A percentile compares a stretch with the other conserved stretches of the same genome.
Conservation (phyloP, 1,284 basidiomycete species). For the Ceratobasidium sp. region DNA sequence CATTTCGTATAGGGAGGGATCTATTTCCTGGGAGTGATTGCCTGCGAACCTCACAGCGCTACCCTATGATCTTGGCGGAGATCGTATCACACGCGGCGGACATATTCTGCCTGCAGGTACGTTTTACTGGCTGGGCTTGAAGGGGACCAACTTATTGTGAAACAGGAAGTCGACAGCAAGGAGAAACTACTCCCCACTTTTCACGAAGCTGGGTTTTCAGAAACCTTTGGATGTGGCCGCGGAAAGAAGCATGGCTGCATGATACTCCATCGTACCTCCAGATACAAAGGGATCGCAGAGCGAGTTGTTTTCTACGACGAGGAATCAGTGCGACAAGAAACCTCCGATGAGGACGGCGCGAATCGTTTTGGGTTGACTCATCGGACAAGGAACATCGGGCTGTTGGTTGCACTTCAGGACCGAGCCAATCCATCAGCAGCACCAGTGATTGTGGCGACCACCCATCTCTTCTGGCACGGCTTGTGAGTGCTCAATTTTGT, state of each 20-base stretch:
- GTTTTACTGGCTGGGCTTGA: neutral
- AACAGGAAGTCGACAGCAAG: slow-evolving; percentile 80
- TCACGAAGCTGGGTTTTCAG: slow-evolving; percentile 68
- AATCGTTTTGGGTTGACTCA: slow-evolving; percentile 68
- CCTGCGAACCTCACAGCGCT: slow-evolving; percentile 77
- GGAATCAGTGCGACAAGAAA: slow-evolving; percentile 62
- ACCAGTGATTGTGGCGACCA: slow-evolving; percentile 75
- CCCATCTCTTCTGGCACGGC: slow-evolving; percentile 95
- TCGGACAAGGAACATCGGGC: slow-evolving; percentile 85
- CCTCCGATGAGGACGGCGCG: slow-evolving; percentile 42
- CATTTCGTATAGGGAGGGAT: slow-evolving; percentile 71
- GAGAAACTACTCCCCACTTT: slow-evolving; percentile 71
- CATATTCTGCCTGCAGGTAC: slow-evolving; percentile 85
- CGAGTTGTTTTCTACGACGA: slow-evolving; percentile 75
- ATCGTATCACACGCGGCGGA: slow-evolving; percentile 75
- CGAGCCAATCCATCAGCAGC: slow-evolving; percentile 61
- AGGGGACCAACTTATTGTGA: neutral
- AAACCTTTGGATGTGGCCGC: slow-evolving; percentile 73
- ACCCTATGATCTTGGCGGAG: slow-evolving; percentile 81
- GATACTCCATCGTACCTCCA: slow-evolving; percentile 72
- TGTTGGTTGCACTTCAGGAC: slow-evolving; percentile 73
- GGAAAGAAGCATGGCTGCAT: slow-evolving; percentile 87
- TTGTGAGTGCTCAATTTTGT: slow-evolving; percentile 63
- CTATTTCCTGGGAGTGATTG: slow-evolving; percentile 80
- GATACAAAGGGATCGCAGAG: slow-evolving; percentile 64